Percentiles rank a stretch among this genome's conserved stretches.
These are phyloP conservation scores for Penicillium pancosmium DNA, from an alignment of 495 filamentous ascomycete genomes.

Conservation along the genomic window DNA sequence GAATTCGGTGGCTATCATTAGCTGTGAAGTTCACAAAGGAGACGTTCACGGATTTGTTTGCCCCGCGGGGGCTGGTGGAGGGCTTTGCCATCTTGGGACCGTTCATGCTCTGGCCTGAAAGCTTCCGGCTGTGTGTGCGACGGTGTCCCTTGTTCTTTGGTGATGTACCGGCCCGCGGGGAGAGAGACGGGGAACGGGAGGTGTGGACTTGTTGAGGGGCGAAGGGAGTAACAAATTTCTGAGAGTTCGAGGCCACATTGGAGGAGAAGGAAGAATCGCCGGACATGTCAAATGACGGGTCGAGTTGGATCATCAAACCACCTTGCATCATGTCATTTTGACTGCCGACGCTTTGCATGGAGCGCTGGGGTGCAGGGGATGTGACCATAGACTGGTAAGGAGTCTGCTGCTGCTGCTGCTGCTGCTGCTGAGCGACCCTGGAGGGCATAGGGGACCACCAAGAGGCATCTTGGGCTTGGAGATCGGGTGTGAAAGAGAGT, in stretches of 20 bases:
- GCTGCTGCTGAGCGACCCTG: conserved; percentile 32
- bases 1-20: conserved; percentile 73
- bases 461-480: conserved; percentile 42
- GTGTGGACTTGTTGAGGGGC: conserved; percentile 34
- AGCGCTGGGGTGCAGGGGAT: conserved; percentile 37
- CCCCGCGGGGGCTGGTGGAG: conserved; percentile 35
- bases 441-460: conserved; percentile 51
- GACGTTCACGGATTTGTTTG: conserved; percentile 49
- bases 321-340: conserved; percentile 46
- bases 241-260: conserved; percentile 29
- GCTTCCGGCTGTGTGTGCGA: conserved; percentile 38
- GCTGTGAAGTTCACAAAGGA: conserved; percentile 95
- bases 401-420: conserved; percentile 28
- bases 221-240: conserved; percentile 37
- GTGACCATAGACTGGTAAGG: conserved; percentile 40
- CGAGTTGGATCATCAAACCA: conserved; percentile 52
- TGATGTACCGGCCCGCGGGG: conserved; percentile 37
- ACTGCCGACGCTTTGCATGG: conserved; percentile 33
- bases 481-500: conserved; percentile 45
- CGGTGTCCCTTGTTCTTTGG: conserved; percentile 38
- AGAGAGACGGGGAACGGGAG: conserved; percentile 45
- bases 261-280: conserved; percentile 36
- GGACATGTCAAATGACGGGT: conserved; percentile 43
- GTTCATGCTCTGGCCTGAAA: conserved; percentile 40
- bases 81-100: conserved; percentile 41